Evolutionary conservation across 441 rosid genomes (phyloP).

Genomic region (Flueggea neowawraea): DNA sequence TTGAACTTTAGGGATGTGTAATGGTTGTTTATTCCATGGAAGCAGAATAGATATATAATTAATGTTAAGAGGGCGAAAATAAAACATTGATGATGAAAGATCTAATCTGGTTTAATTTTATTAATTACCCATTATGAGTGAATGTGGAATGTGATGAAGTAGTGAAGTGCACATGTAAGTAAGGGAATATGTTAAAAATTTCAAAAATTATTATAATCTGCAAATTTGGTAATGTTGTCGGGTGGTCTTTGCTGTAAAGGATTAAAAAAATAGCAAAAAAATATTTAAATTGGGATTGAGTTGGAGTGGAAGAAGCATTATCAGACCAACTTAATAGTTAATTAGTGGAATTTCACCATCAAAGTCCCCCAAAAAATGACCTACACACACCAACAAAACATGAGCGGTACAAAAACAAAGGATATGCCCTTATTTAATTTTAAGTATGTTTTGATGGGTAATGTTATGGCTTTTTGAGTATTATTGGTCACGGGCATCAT

Average conservation of each 20-base stretch:
- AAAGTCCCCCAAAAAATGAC: too few species aligned
- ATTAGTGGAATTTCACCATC: background rate
- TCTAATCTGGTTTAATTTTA: slow-evolving; percentile 16
- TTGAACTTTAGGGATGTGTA: slow-evolving; percentile 20
- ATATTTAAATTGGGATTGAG: slow-evolving; percentile 12
- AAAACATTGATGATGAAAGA: slow-evolving; percentile 3
- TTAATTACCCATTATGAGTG: background rate
- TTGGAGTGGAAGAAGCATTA: slow-evolving; percentile 20
- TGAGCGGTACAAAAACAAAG: too few species aligned
- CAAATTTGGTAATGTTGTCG: slow-evolving; percentile 22
- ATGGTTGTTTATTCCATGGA: slow-evolving; percentile 11
- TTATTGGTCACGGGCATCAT: too few species aligned
- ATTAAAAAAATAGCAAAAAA: slow-evolving; percentile 3
- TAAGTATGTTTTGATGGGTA: too few species aligned
- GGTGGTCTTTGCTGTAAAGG: slow-evolving; percentile 27
- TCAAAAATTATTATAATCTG: background rate
- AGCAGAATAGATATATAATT: slow-evolving; percentile 14
- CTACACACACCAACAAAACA: too few species aligned
- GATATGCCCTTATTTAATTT: too few species aligned
- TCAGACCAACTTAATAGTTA: slow-evolving; percentile 14
- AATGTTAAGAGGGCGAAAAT: background rate
- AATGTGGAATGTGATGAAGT: slow-evolving; percentile 13
- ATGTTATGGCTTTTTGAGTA: too few species aligned
- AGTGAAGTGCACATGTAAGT: slow-evolving; percentile 22
- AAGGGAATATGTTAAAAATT: slow-evolving; percentile 15